A percentile compares a stretch with the other conserved stretches of the same genome.
phyloP scores from a whole-genome alignment of 108 stramenopile genomes.

The Skeletonema marinoi region DNA sequence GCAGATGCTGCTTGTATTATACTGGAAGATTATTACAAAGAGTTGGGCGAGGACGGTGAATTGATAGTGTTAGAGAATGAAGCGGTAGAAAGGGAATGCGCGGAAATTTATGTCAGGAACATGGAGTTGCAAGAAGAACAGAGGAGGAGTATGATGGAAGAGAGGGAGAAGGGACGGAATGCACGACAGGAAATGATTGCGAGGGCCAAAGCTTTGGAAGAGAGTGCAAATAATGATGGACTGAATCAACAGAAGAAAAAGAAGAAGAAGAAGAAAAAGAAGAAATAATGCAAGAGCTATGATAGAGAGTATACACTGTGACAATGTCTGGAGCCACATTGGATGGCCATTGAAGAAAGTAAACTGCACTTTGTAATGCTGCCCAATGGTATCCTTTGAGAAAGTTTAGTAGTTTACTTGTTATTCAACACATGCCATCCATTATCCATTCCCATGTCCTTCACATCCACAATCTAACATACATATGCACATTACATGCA shows the following conservation, averaged over 20 bases:
- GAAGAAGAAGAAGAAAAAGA: slow-evolving; percentile 39
- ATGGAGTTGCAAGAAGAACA: slow-evolving; percentile 17
- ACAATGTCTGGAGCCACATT: no score
- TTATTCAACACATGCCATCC: no score
- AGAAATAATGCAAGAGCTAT: no score
- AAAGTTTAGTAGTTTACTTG: no score
- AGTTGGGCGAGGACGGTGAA: slow-evolving; percentile 55
- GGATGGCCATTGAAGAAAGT: no score
- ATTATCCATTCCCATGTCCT: no score
- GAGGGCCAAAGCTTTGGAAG: slow-evolving; percentile 24
- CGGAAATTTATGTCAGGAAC: slow-evolving; percentile 13
- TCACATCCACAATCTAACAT: not conserved
- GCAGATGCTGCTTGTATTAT: slow-evolving; percentile 86
- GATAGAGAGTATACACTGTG: no score
- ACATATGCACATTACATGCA: not conserved
- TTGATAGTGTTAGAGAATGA: slow-evolving; percentile 25
- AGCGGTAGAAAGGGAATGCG: slow-evolving; percentile 21
- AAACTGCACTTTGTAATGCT: no score
- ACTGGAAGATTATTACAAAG: slow-evolving; percentile 78
- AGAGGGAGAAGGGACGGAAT: slow-evolving; percentile 13
- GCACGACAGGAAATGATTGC: slow-evolving; percentile 43
- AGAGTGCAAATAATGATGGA: not conserved
- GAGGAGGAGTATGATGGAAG: slow-evolving; percentile 15
- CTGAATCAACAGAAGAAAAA: slow-evolving; percentile 22
- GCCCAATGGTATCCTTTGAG: no score